These are phyloP conservation scores for Hanseniaspora nectarophila DNA, from an alignment of 805 yeast genomes.

Conservation along the genomic window DNA sequence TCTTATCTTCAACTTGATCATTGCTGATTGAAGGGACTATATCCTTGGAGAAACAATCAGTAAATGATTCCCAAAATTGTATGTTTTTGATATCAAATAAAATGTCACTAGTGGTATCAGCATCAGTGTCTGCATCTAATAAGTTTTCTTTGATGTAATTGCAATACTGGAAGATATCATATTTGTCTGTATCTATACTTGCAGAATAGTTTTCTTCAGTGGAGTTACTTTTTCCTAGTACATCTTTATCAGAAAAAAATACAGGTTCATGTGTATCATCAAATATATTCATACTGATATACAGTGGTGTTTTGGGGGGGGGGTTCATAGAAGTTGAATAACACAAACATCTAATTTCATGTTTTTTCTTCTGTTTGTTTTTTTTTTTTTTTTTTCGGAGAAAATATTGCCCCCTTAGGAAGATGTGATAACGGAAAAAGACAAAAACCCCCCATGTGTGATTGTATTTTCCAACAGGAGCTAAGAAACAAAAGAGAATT, in stretches of 20 bases:
- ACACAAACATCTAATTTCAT: too few species aligned
- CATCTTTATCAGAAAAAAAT: background rate
- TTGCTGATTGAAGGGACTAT: background rate
- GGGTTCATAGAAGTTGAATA: too few species aligned
- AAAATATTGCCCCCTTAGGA: too few species aligned
- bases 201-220: background rate
- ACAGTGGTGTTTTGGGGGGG: too few species aligned
- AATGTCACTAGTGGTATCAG: slow-evolving; percentile 1
- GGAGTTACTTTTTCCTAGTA: background rate
- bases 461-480: too few species aligned
- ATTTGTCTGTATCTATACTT: background rate
- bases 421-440: too few species aligned
- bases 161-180: background rate
- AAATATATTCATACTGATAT: background rate
- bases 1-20: background rate
- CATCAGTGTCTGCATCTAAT: background rate
- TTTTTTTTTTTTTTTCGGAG: too few species aligned
- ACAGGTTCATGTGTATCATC: background rate
- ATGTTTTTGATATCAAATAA: background rate
- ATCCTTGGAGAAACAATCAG: background rate
- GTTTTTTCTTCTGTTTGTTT: too few species aligned
- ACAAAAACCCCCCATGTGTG: too few species aligned
- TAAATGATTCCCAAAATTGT: slow-evolving; percentile 2
- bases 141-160: background rate
- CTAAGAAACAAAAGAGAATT: too few species aligned